A percentile compares a stretch with the other conserved stretches of the same genome.
Conservation (phyloP, 768 basidiomycete genomes). For the Rhodotorula babjevae region DNA sequence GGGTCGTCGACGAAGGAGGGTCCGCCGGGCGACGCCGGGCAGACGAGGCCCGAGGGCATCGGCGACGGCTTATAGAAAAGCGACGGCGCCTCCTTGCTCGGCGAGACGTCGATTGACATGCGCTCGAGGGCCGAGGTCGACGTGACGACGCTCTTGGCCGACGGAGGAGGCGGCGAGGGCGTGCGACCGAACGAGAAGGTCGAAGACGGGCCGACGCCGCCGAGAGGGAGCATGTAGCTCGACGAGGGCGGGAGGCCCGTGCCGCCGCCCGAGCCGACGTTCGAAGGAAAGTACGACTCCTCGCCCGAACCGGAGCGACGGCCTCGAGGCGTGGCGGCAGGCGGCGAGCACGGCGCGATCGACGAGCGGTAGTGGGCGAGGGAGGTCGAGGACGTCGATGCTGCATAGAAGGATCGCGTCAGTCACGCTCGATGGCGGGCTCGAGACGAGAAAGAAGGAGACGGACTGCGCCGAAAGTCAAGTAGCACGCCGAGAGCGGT, state of each 20-base stretch:
- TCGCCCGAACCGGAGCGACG: constrained; percentile 7
- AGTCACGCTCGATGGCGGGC: neutral
- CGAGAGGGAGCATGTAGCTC: constrained; percentile 1
- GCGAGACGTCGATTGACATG: too few relatives aligned
- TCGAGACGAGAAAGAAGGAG: too few relatives aligned
- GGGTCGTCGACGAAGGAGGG: neutral
- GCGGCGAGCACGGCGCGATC: constrained; percentile 4
- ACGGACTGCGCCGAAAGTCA: constrained; percentile 2
- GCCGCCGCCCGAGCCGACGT: neutral
- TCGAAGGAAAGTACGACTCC: neutral
- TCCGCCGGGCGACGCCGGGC: neutral
- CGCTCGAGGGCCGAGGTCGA: too few relatives aligned
- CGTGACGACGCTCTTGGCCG: too few relatives aligned
- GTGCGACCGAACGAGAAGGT: constrained; percentile 1
- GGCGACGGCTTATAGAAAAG: too few relatives aligned
- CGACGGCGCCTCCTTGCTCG: too few relatives aligned
- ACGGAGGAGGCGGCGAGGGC: neutral
- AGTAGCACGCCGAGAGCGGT: neutral
- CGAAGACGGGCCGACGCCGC: neutral
- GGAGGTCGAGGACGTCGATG: neutral
- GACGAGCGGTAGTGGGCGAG: neutral
- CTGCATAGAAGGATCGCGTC: neutral
- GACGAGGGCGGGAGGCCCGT: constrained; percentile 1
- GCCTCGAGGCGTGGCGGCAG: neutral
- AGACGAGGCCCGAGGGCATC: neutral